These are phyloP conservation scores for Globisporangium irregulare DNA, from an alignment of 352 stramenopile species.

Conservation along the genomic window DNA sequence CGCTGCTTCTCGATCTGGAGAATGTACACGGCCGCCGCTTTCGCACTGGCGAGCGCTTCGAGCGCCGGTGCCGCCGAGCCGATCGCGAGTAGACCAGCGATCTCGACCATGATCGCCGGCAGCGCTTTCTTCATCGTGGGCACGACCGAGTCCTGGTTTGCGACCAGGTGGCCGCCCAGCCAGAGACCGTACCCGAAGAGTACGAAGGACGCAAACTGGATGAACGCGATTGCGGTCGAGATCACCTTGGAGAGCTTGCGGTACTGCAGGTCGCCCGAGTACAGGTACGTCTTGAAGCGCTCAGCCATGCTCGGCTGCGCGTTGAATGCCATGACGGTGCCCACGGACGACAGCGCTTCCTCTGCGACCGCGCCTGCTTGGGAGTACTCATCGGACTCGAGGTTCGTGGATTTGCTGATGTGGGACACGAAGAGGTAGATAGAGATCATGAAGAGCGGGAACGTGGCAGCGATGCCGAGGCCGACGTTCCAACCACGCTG, in stretches of 20 bases:
- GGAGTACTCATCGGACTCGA: conserved; percentile 34
- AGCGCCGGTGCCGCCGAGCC: conserved; percentile 21
- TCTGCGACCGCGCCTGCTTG: conserved; percentile 37
- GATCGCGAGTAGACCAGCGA: conserved; percentile 21
- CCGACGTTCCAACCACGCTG: conserved; percentile 24
- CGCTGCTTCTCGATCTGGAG: conserved; percentile 24
- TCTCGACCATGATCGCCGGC: conserved; percentile 23
- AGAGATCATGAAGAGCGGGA: conserved; percentile 21
- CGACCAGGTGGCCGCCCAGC: conserved; percentile 22
- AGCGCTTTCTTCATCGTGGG: conserved; percentile 22
- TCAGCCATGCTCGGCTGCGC: conserved; percentile 15
- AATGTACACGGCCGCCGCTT: conserved; percentile 20
- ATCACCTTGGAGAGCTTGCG: conserved; percentile 20
- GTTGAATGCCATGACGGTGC: conserved; percentile 39
- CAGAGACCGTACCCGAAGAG: conserved; percentile 24
- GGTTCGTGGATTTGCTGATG: conserved; percentile 26
- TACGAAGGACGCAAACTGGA: conserved; percentile 27
- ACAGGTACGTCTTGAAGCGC: conserved; percentile 20
- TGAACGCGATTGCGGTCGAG: conserved; percentile 18
- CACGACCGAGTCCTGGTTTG: conserved; percentile 17
- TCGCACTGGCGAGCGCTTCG: conserved; percentile 20
- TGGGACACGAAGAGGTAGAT: conserved; percentile 17
- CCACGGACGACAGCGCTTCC: conserved; percentile 38
- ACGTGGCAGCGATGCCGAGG: conserved; percentile 26
- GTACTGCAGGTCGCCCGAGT: conserved; percentile 19